Percentiles rank a stretch among this genome's conserved stretches.
Evolutionary conservation across 352 stramenopile genomes (phyloP).

Genomic region (Phytophthora sansomeana): DNA sequence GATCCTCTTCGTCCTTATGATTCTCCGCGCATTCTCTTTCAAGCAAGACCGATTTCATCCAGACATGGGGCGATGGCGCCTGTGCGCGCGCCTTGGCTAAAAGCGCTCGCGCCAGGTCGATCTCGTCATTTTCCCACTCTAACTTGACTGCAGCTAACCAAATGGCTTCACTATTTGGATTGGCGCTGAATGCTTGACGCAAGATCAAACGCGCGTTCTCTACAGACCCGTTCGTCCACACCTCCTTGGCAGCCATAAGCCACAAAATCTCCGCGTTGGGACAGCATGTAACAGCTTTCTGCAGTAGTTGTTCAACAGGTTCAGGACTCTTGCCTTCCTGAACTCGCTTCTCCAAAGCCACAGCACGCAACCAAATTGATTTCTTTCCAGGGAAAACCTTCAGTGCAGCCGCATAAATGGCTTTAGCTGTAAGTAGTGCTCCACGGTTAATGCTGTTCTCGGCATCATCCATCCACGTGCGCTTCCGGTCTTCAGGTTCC

Average conservation of each 20-base stretch:
- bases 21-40: slow-evolving; percentile 90
- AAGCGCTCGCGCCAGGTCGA: slow-evolving; percentile 91
- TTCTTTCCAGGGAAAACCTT: slow-evolving; percentile 93
- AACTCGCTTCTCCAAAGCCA: slow-evolving; percentile 97
- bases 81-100: slow-evolving; percentile 81
- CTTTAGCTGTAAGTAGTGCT: slow-evolving; percentile 92
- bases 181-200: slow-evolving; percentile 96
- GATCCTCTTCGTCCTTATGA: slow-evolving; percentile 70
- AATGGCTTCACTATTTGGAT: slow-evolving; percentile 96
- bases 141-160: slow-evolving; percentile 98
- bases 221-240: slow-evolving; percentile 95
- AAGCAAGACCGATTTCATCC: slow-evolving; percentile 98
- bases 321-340: slow-evolving; percentile 83
- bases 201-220: slow-evolving; percentile 95
- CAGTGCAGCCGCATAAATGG: slow-evolving; percentile 95
- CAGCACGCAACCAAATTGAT: slow-evolving; percentile 95
- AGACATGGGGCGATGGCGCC: slow-evolving; percentile 93
- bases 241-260: slow-evolving; percentile 98
- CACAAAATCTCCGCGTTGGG: slow-evolving; percentile 97
- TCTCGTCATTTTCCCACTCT: slow-evolving; percentile 98
- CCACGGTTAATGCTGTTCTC: slow-evolving; percentile 90
- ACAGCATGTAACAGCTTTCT: slow-evolving; percentile 94
- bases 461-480: slow-evolving; percentile 98
- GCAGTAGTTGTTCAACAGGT: slow-evolving; percentile 88
- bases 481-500: slow-evolving; percentile 95